Base-by-base conservation (phyloP, 2,329 filamentous ascomycete species). In the Alternaria panax region DNA sequence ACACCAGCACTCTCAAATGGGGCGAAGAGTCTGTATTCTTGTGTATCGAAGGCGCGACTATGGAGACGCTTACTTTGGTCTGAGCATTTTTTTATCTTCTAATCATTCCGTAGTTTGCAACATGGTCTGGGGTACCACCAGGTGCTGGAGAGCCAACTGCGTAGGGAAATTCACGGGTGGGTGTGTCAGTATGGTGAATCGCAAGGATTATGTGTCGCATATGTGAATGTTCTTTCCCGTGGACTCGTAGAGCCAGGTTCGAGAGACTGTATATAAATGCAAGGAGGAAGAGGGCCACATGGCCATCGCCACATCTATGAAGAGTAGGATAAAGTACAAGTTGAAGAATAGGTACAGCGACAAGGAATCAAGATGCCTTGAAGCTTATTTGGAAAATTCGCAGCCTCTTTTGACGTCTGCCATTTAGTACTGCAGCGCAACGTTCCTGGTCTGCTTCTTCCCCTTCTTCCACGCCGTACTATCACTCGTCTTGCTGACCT, bases 401-500 rank as follows among this genome's bases (percentile, higher is more conserved):
- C 14, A 25, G 22, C 11, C 22, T 2, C 22, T 2, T 12, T 3
- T 5, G n/a, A 25, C 14, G 14, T n/a, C 14, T 14, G 1, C n/a
- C 0, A 1, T 28, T 24, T 5, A 48, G 2, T 48, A 2, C 7
- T 34, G 7, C 3, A 11, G 20, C 20, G 14, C 45, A 36, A 18
- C 4, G 3, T 36, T 5, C 20, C 45, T 48, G 0, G 28, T 8
- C 9, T 48, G 28, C 45, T 36, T 24, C 20, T 24, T 48, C 0
- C 45, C 45, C 20, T 48, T 36, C 45, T 48, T 48, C 45, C 28
- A 48, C 1, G 51, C 46, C 25, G 57, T 57, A 24, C 41, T 51
- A 12, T 61, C 45, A 48, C 60, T 65, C 4, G 55, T 42, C 3
- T 14, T 20, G 5, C 47, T 59, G 14, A 55, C 24, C 53, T 55